A percentile compares a stretch with the other conserved stretches of the same genome.
Conservation (phyloP, 768 basidiomycete species). For the Strobilomyces echinocephalus region DNA sequence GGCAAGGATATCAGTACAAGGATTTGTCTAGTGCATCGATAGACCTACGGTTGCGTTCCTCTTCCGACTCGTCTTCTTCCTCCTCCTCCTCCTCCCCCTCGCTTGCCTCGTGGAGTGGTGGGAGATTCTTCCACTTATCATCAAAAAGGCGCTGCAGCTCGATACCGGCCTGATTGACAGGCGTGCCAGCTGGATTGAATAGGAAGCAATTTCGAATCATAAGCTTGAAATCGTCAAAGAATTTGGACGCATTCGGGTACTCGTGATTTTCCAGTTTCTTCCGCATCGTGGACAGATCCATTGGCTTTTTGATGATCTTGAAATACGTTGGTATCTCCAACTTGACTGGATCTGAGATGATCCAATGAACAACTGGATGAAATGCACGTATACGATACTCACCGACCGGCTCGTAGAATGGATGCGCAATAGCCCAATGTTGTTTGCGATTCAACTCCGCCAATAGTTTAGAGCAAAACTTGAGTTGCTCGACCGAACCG, state of each 20-base stretch:
- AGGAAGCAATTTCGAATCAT: conserved; percentile 92
- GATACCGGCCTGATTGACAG: conserved; percentile 81
- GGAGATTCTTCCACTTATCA: conserved; percentile 83
- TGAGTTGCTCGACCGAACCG: conserved; percentile 75
- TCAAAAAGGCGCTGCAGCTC: conserved; percentile 86
- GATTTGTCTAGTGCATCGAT: neutral
- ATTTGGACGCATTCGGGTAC: conserved; percentile 74
- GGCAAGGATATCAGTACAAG: conserved; percentile 15
- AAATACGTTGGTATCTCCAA: conserved; percentile 82
- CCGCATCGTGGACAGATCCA: conserved; percentile 90
- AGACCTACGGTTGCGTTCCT: conserved; percentile 61
- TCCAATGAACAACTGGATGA: neutral
- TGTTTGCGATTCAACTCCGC: conserved; percentile 76
- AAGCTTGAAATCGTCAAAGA: conserved; percentile 87
- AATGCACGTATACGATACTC: conserved; percentile 31
- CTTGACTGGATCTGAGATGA: conserved; percentile 60
- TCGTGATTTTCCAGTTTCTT: conserved; percentile 74
- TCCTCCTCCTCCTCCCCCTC: conserved; percentile 67
- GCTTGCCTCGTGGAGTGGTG: conserved; percentile 49
- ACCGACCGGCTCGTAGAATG: conserved; percentile 96
- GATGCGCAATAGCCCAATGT: conserved; percentile 63
- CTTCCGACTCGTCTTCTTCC: conserved; percentile 59
- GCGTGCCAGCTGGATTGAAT: conserved; percentile 87
- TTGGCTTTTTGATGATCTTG: conserved; percentile 87
- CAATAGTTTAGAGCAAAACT: conserved; percentile 74